These are phyloP conservation scores for Kondoa subrosea DNA, from an alignment of 768 basidiomycete genomes.

Conservation along the genomic window DNA sequence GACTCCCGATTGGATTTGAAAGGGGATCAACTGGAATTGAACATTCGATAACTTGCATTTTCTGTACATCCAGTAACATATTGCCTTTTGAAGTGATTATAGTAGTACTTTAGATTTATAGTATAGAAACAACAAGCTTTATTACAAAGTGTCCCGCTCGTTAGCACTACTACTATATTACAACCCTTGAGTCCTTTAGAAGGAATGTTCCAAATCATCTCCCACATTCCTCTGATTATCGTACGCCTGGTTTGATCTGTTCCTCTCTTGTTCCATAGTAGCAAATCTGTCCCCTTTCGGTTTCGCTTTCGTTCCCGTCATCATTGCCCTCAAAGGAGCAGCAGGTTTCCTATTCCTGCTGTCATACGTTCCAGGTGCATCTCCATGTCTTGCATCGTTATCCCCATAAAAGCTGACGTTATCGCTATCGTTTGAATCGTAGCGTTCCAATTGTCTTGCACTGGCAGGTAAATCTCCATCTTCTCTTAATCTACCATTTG, in stretches of 20 bases:
- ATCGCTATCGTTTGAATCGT: not conserved
- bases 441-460: not conserved
- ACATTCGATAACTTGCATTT: not conserved
- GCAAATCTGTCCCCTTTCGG: slow-evolving; percentile 2
- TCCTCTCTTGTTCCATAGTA: not conserved
- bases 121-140: too few relatives aligned
- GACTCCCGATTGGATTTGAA: not conserved
- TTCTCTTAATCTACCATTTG: not conserved
- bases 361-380: not conserved
- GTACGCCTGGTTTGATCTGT: not conserved
- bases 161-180: not conserved
- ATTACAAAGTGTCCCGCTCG: too few relatives aligned
- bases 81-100: not conserved
- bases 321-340: not conserved
- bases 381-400: not conserved
- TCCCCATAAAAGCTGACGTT: not conserved
- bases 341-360: not conserved
- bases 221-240: not conserved
- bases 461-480: not conserved
- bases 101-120: too few relatives aligned
- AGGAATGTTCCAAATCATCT: not conserved
- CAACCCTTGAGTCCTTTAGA: not conserved
- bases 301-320: slow-evolving; percentile 1
- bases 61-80: not conserved
- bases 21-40: not conserved